phyloP scores from a whole-genome alignment of 345 rosid species.

The Jatropha curcas region DNA sequence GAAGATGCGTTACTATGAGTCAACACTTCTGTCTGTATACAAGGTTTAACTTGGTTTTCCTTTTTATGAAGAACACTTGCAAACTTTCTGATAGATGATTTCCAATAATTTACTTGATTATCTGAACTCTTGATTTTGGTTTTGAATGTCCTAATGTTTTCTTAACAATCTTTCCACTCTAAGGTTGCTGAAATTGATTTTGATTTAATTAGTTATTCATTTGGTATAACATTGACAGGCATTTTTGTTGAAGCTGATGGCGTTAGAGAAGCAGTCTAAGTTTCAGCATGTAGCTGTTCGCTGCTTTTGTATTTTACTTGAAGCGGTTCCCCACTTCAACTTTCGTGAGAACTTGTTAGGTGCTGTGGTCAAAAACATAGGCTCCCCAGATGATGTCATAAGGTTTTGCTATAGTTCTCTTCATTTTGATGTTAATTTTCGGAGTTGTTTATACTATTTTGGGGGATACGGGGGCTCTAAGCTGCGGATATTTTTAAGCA shows the following conservation, averaged over 20 bases:
- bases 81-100: background rate
- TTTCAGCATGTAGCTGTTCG: constrained; percentile 70
- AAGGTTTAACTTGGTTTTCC: constrained; percentile 52
- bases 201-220: constrained; percentile 11
- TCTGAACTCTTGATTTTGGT: background rate
- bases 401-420: constrained; percentile 50
- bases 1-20: constrained; percentile 83
- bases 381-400: constrained; percentile 75
- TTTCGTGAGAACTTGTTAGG: constrained; percentile 68
- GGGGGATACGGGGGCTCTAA: background rate
- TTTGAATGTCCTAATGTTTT: background rate
- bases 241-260: constrained; percentile 68
- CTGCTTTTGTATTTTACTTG: constrained; percentile 77
- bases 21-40: constrained; percentile 72
- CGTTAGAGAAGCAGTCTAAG: constrained; percentile 50
- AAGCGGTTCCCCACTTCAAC: constrained; percentile 90
- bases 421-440: constrained; percentile 6
- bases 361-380: constrained; percentile 64
- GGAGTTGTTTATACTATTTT: background rate
- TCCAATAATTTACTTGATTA: background rate
- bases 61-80: background rate
- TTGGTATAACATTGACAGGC: constrained; percentile 46
- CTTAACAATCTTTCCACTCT: background rate
- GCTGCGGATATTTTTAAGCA: too few relatives aligned
- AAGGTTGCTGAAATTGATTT: background rate